These are phyloP conservation scores for Orbilia quercus DNA, from an alignment of 2,329 filamentous ascomycete species.

Conservation along the genomic window DNA sequence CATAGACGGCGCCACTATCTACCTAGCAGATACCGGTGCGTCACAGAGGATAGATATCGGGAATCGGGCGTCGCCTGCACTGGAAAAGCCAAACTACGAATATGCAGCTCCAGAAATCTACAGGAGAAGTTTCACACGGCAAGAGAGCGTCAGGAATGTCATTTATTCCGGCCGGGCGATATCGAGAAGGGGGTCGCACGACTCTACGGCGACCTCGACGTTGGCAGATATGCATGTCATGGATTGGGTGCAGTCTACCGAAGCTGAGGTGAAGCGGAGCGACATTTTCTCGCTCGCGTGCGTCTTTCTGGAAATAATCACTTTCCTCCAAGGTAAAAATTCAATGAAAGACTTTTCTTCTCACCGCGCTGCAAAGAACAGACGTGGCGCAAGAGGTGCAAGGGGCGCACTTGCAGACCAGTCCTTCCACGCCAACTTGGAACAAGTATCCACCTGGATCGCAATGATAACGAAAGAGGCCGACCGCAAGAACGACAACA, in stretches of 20 bases:
- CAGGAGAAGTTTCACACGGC: conserved; percentile 57
- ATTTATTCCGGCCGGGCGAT: conserved; percentile 49
- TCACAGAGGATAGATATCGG: conserved; percentile 46
- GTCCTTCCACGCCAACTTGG: conserved; percentile 77
- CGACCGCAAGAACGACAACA: conserved; percentile 60
- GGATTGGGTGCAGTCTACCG: conserved; percentile 52
- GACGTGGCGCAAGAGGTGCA: conserved; percentile 62
- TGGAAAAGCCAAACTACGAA: conserved; percentile 75
- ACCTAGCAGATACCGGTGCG: conserved; percentile 71
- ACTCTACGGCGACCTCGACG: conserved; percentile 18
- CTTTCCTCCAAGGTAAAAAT: conserved; percentile 75
- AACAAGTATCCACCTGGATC: conserved; percentile 78
- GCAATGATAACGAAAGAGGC: conserved; percentile 71
- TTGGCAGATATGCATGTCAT: conserved; percentile 44
- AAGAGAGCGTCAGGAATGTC: conserved; percentile 46
- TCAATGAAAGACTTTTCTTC: conserved; percentile 72
- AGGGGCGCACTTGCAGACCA: conserved; percentile 74
- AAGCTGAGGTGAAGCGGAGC: conserved; percentile 65
- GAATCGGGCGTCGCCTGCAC: conserved; percentile 62
- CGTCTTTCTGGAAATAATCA: conserved; percentile 77
- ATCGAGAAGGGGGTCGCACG: conserved; percentile 40
- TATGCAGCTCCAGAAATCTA: conserved; percentile 77
- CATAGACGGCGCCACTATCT: conserved; percentile 74
- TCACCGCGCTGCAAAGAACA: conserved; percentile 74
- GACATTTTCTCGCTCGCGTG: conserved; percentile 80